Conservation (phyloP, 208 protist species). For the Leishmania martiniquensis region DNA sequence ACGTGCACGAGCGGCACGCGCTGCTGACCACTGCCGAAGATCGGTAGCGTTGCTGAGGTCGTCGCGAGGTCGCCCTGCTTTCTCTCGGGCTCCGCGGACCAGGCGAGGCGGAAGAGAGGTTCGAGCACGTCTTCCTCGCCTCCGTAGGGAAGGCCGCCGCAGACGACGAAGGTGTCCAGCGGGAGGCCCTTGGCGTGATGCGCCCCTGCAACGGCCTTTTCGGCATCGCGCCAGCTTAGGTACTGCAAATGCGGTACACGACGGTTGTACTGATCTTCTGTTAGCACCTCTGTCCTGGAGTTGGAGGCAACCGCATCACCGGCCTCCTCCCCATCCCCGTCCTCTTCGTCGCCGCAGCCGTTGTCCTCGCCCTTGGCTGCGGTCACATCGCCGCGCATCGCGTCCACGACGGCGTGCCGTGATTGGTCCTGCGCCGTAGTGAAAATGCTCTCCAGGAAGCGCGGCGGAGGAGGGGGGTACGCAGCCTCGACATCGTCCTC, state of each 20-base stretch:
- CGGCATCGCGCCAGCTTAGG: constrained; percentile 90
- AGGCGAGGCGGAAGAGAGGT: constrained; percentile 89
- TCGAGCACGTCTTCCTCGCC: constrained; percentile 89
- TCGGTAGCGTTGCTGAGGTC: constrained; percentile 53
- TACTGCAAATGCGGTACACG: constrained; percentile 93
- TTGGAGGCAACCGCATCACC: constrained; percentile 9
- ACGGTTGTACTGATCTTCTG: constrained; percentile 95
- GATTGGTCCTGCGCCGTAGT: constrained; percentile 18
- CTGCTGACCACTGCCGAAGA: constrained; percentile 90
- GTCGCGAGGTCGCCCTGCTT: neutral
- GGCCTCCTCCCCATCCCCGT: constrained; percentile 35
- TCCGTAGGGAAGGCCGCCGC: constrained; percentile 91
- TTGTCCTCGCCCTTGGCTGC: constrained; percentile 20
- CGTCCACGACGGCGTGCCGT: constrained; percentile 25
- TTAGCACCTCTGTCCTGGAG: constrained; percentile 67
- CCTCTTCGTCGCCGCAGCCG: constrained; percentile 5
- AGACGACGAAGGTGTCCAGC: constrained; percentile 91
- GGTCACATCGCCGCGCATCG: constrained; percentile 19
- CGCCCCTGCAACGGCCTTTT: constrained; percentile 87
- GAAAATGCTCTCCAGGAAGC: constrained; percentile 19
- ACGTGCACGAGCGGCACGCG: constrained; percentile 93
- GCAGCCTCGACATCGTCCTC: constrained; percentile 34
- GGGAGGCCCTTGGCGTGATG: constrained; percentile 78
- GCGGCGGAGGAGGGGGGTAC: constrained; percentile 44
- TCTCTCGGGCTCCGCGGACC: constrained; percentile 50